A percentile compares a stretch with the other conserved stretches of the same genome.
phyloP scores from a whole-genome alignment of 2,329 filamentous ascomycete species.

The Fusarium sp. region DNA sequence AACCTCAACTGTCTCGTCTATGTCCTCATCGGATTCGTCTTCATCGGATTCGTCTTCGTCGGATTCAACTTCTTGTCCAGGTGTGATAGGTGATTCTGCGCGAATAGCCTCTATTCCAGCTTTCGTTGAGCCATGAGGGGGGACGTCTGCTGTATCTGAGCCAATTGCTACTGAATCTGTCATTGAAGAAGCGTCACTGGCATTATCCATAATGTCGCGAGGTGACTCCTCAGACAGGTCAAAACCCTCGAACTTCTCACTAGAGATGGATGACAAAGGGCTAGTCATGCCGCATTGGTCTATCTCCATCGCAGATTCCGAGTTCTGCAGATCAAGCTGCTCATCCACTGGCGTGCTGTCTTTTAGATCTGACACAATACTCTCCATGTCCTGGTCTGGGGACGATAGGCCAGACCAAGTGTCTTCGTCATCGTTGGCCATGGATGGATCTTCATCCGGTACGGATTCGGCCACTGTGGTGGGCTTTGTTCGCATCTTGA shows the following conservation, averaged over 20 bases:
- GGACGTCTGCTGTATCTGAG: conserved; percentile 8
- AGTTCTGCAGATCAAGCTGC: neutral
- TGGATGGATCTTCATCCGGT: neutral
- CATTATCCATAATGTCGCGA: neutral
- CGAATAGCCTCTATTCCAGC: neutral
- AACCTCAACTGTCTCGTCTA: neutral
- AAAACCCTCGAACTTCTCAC: conserved; percentile 27
- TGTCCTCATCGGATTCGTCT: too few relatives aligned
- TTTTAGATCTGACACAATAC: conserved; percentile 2
- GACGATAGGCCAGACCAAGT: conserved; percentile 45
- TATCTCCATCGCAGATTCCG: neutral
- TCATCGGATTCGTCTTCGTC: neutral
- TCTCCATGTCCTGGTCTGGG: conserved; percentile 7
- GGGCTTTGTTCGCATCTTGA: conserved; percentile 45
- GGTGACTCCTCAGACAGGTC: conserved; percentile 1
- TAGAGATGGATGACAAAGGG: conserved; percentile 37
- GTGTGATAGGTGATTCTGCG: neutral
- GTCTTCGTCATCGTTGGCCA: conserved; percentile 7
- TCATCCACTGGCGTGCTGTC: neutral
- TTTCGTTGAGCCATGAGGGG: neutral
- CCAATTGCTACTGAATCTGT: conserved; percentile 7
- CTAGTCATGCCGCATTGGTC: conserved; percentile 23
- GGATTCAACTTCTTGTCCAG: neutral
- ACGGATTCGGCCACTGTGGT: neutral
- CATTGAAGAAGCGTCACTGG: conserved; percentile 3